Evolutionary conservation across 306 rosid species (phyloP).

Genomic region (Fragaria iinumae): DNA sequence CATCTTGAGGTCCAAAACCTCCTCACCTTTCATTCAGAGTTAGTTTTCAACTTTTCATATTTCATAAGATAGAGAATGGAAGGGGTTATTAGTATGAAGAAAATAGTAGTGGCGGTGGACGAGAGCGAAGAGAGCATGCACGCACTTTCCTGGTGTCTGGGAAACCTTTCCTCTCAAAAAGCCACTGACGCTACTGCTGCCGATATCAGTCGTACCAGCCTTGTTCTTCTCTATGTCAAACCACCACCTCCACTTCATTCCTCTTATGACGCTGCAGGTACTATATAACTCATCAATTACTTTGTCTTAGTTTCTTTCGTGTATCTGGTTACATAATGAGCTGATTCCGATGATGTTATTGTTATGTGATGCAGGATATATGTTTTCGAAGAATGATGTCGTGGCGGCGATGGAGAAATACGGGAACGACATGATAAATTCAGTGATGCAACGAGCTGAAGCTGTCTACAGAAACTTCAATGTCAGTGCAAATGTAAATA

Average conservation of each 20-base stretch:
- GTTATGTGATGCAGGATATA: conserved; percentile 40
- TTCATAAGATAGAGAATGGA: conserved; percentile 19
- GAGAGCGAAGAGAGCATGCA: conserved; percentile 84
- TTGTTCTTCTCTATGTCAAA: conserved; percentile 70
- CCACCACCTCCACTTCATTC: conserved; percentile 62
- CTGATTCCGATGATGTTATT: background rate
- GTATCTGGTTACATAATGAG: background rate
- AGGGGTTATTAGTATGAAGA: conserved; percentile 28
- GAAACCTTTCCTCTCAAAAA: conserved; percentile 44
- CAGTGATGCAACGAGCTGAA: conserved; percentile 79
- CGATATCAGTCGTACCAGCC: conserved; percentile 21
- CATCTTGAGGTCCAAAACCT: conserved; percentile 21
- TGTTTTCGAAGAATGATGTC: conserved; percentile 49
- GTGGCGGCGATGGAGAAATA: conserved; percentile 53
- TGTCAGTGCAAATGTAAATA: conserved; percentile 40
- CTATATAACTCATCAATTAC: background rate
- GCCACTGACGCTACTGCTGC: conserved; percentile 18
- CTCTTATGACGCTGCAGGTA: conserved; percentile 69
- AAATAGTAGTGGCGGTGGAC: conserved; percentile 75
- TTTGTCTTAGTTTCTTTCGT: background rate
- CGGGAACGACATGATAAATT: conserved; percentile 43
- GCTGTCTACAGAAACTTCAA: conserved; percentile 43
- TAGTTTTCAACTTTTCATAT: background rate
- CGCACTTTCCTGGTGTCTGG: conserved; percentile 73
- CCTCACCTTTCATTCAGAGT: background rate